Evolutionary conservation across 2,329 filamentous ascomycete species (phyloP).

Genomic region (Aspergillus sp.): DNA sequence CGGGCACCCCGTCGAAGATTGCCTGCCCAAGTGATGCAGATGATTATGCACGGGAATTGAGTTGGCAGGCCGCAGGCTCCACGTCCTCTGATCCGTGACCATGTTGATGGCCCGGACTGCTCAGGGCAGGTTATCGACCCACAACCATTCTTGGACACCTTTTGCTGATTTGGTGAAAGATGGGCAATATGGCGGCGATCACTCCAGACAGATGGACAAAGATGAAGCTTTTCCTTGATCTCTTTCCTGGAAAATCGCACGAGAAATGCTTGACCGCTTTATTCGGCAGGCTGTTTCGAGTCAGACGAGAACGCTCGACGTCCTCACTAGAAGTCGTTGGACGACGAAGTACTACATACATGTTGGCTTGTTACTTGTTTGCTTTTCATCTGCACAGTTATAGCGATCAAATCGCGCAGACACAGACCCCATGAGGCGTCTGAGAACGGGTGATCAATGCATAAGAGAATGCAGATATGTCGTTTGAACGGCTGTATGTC

Average conservation of each 20-base stretch:
- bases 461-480: constrained; percentile 16
- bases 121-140: constrained; percentile 4
- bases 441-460: constrained; percentile 25
- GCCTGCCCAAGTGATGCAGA: constrained; percentile 16
- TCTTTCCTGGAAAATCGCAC: neutral
- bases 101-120: constrained; percentile 5
- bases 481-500: constrained; percentile 22
- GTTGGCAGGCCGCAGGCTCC: constrained; percentile 16
- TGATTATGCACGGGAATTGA: constrained; percentile 19
- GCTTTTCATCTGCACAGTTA: neutral
- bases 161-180: constrained; percentile 17
- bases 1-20: constrained; percentile 1
- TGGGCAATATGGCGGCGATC: constrained; percentile 16
- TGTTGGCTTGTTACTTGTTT: neutral
- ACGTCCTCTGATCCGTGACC: constrained; percentile 1
- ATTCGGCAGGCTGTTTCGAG: neutral
- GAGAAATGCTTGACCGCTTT: neutral
- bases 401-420: neutral
- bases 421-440: constrained; percentile 13
- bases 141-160: constrained; percentile 6
- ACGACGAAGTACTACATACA: neutral
- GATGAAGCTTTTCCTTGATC: neutral
- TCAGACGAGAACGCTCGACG: neutral
- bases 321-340: neutral
- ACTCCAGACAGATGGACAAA: constrained; percentile 13